A percentile compares a stretch with the other conserved stretches of the same genome.
phyloP scores from a whole-genome alignment of 176 grass and related monocot genomes.

The Triticum timopheevii region DNA sequence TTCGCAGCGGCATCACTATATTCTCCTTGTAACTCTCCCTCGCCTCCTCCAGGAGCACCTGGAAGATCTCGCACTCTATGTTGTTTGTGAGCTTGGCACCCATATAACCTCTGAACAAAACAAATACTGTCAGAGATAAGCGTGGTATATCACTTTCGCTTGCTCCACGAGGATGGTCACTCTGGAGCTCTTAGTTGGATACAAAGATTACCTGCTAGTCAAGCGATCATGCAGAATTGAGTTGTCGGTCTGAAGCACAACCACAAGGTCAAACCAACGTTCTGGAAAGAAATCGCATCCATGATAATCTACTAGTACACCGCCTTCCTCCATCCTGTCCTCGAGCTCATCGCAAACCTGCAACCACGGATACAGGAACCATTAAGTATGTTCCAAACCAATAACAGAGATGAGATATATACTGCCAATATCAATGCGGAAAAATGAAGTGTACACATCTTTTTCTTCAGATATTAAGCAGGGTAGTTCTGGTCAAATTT shows the following conservation, averaged over 20 bases:
- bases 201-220: conserved; percentile 55
- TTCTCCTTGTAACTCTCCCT: conserved; percentile 79
- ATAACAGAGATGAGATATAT: neutral
- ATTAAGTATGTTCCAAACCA: neutral
- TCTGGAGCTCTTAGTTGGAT: neutral
- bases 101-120: conserved; percentile 67
- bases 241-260: conserved; percentile 96
- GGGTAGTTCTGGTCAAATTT: neutral
- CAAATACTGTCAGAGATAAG: neutral
- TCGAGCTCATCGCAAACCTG: conserved; percentile 95
- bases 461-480: neutral
- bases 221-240: conserved; percentile 90
- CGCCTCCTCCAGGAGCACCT: conserved; percentile 87
- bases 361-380: neutral
- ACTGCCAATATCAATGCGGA: neutral
- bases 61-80: conserved; percentile 96
- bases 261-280: conserved; percentile 92
- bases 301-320: conserved; percentile 88
- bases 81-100: conserved; percentile 91
- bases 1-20: conserved; percentile 70
- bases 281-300: conserved; percentile 97
- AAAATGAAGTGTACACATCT: neutral
- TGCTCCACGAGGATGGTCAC: neutral
- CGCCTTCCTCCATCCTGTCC: conserved; percentile 87
- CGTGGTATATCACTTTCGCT: neutral